Percentiles rank a stretch among this genome's conserved stretches.
Evolutionary conservation across 306 rosid species (phyloP).

Genomic region (Pyrus communis): DNA sequence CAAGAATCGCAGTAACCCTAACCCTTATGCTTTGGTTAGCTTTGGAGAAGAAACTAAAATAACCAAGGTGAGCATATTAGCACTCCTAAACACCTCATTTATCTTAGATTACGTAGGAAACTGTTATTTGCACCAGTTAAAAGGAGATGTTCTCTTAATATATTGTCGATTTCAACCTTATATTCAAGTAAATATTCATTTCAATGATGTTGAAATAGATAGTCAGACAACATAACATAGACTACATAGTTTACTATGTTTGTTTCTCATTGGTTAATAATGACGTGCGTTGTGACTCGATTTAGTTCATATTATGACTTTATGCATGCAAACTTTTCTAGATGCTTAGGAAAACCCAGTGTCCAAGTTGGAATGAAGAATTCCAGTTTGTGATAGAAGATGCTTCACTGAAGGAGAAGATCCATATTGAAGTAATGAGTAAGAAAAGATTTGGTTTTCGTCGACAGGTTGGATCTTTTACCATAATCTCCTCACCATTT

Average conservation of each 20-base stretch:
- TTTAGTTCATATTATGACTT: background rate
- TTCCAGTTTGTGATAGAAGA: slow-evolving; percentile 25
- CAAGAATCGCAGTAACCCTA: slow-evolving; percentile 15
- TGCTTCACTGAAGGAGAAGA: slow-evolving; percentile 17
- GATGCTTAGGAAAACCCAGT: slow-evolving; percentile 9
- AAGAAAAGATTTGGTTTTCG: slow-evolving; percentile 5
- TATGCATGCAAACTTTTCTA: background rate
- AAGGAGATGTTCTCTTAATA: no score
- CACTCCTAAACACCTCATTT: background rate
- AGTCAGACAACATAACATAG: no score
- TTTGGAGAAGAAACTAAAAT: slow-evolving; percentile 14
- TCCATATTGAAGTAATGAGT: slow-evolving; percentile 20
- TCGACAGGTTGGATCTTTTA: background rate
- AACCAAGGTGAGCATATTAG: slow-evolving; percentile 13
- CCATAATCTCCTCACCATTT: background rate
- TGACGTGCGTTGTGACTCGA: no score
- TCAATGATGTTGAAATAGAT: no score
- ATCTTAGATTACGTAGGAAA: background rate
- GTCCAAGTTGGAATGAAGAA: slow-evolving; percentile 27
- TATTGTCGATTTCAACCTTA: no score
- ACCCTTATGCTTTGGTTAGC: slow-evolving; percentile 16
- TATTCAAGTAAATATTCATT: no score
- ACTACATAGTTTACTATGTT: no score
- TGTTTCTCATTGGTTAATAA: no score
- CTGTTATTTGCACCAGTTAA: background rate